These are phyloP conservation scores for Papiliotrema terrestris DNA, from an alignment of 1,284 basidiomycete species.

Conservation along the genomic window DNA sequence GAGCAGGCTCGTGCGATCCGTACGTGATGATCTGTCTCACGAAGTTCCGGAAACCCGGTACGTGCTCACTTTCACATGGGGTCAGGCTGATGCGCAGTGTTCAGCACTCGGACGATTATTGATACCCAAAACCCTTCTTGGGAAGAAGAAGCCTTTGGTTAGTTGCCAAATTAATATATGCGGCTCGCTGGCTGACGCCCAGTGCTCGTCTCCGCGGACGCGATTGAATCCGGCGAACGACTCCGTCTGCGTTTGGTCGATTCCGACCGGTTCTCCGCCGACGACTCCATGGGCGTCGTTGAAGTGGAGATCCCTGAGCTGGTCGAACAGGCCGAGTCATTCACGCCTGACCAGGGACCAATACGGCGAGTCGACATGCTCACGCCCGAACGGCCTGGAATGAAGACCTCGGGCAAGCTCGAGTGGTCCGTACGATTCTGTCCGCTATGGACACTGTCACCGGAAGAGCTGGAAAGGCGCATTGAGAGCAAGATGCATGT, in stretches of 20 bases:
- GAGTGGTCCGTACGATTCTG: slow-evolving; percentile 45
- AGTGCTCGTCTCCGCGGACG: slow-evolving; percentile 41
- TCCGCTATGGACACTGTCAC: slow-evolving; percentile 43
- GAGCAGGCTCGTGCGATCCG: slow-evolving; percentile 41
- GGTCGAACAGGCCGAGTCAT: slow-evolving; percentile 27
- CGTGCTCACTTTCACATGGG: not conserved
- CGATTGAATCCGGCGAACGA: slow-evolving; percentile 45
- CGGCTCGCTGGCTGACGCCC: slow-evolving; percentile 1
- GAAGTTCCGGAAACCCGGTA: slow-evolving; percentile 44
- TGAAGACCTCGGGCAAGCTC: slow-evolving; percentile 36
- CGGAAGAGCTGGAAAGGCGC: slow-evolving; percentile 24
- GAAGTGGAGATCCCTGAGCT: slow-evolving; percentile 48
- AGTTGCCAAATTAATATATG: slow-evolving; percentile 4
- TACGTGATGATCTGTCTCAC: slow-evolving; percentile 43
- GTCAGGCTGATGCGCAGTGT: slow-evolving; percentile 21
- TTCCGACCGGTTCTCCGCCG: slow-evolving; percentile 50
- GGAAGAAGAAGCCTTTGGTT: slow-evolving; percentile 47
- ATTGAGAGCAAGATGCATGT: slow-evolving; percentile 10
- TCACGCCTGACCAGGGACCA: slow-evolving; percentile 16
- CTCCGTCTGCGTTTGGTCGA: slow-evolving; percentile 46
- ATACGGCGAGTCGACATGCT: slow-evolving; percentile 32
- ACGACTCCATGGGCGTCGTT: slow-evolving; percentile 50
- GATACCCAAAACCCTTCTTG: slow-evolving; percentile 41
- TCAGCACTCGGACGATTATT: slow-evolving; percentile 45
- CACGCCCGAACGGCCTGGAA: slow-evolving; percentile 29